A percentile compares a stretch with the other conserved stretches of the same genome.
Evolutionary conservation across 2,329 filamentous ascomycete genomes (phyloP).

Genomic region (Xylariaceae sp.): DNA sequence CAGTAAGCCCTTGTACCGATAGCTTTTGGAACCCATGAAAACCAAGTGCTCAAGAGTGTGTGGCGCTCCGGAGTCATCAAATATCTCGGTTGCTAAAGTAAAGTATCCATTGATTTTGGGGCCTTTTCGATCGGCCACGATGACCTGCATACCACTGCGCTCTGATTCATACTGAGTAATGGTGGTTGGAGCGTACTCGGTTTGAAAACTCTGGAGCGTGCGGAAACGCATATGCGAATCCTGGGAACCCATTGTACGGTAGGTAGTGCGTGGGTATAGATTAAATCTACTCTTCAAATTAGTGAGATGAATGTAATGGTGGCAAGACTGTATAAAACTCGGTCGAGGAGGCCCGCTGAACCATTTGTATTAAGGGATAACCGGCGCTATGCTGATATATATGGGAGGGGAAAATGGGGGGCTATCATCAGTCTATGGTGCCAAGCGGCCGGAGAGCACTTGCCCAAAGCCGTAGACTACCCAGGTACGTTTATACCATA

Average conservation of each 20-base stretch:
- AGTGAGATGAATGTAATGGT: background rate
- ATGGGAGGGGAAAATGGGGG: conserved; percentile 12
- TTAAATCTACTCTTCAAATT: conserved; percentile 4
- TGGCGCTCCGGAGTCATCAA: conserved; percentile 91
- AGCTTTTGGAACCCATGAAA: conserved; percentile 89
- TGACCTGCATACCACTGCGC: conserved; percentile 87
- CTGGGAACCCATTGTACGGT: conserved; percentile 50
- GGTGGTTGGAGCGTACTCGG: conserved; percentile 81
- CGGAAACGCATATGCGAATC: conserved; percentile 61
- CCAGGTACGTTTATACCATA: background rate
- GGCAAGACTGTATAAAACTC: background rate
- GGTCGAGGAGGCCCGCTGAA: background rate
- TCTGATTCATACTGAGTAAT: conserved; percentile 96
- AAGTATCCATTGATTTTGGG: conserved; percentile 97
- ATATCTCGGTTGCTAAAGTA: conserved; percentile 90
- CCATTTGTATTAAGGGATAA: background rate
- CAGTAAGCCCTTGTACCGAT: conserved; percentile 89
- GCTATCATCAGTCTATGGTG: conserved; percentile 12
- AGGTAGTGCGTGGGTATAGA: conserved; percentile 16
- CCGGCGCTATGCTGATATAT: conserved; percentile 3
- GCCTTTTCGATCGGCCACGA: conserved; percentile 85
- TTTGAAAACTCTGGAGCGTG: conserved; percentile 77
- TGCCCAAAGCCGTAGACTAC: conserved; percentile 9
- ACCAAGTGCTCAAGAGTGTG: conserved; percentile 79
- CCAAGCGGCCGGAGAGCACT: conserved; percentile 22